phyloP scores from a whole-genome alignment of 176 grass and related monocot genomes.

The Oryza officinalis region DNA sequence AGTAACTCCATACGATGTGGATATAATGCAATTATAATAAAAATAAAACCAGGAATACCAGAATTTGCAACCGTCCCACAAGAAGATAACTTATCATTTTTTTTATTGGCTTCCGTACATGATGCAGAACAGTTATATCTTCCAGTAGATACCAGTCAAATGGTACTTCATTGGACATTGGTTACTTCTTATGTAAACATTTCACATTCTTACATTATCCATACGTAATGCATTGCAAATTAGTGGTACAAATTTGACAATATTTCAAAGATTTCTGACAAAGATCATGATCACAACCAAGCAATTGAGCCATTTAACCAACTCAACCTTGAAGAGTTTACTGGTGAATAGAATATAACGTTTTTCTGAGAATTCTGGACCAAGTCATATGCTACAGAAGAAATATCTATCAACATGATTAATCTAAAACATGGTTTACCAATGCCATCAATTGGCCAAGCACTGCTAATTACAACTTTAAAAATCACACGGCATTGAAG shows the following conservation, averaged over 20 bases:
- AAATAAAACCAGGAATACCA: background rate
- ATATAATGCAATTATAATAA: constrained; percentile 5
- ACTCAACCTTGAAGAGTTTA: background rate
- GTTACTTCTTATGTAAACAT: background rate
- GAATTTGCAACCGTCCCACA: background rate
- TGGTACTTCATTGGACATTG: background rate
- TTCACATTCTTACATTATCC: background rate
- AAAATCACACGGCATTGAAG: background rate
- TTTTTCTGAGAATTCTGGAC: background rate
- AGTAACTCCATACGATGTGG: background rate
- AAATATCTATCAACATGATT: constrained; percentile 3
- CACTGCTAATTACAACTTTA: constrained; percentile 14
- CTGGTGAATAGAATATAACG: background rate
- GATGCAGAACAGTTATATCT: constrained; percentile 11
- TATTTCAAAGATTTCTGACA: background rate
- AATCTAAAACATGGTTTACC: background rate
- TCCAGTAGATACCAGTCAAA: background rate
- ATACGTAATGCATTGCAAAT: background rate
- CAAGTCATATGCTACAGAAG: background rate
- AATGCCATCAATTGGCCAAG: background rate
- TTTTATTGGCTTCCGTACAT: background rate
- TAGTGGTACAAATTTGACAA: background rate
- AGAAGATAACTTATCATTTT: background rate
- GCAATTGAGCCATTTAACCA: background rate
- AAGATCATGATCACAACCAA: background rate